These are phyloP conservation scores for Lophiotrema nucula DNA, from an alignment of 495 filamentous ascomycete species.

Conservation along the genomic window DNA sequence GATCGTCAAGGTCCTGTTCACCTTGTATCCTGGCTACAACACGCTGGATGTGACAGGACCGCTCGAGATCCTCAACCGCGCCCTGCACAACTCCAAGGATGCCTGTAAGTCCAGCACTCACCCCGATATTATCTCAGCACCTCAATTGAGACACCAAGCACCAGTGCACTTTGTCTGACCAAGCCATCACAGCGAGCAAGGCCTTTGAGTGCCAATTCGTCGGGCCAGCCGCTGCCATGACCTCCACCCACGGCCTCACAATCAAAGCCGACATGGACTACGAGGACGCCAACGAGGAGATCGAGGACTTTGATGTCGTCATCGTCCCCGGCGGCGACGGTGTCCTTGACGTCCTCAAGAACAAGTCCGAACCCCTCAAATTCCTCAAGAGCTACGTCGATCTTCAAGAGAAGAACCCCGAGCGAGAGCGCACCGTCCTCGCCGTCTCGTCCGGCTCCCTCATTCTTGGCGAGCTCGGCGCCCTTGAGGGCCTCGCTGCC, in stretches of 20 bases:
- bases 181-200: constrained; percentile 39
- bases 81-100: constrained; percentile 61
- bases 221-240: constrained; percentile 38
- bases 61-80: constrained; percentile 60
- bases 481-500: constrained; percentile 69
- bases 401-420: constrained; percentile 64
- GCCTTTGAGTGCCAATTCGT: constrained; percentile 49
- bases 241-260: constrained; percentile 45
- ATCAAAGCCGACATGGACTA: constrained; percentile 51
- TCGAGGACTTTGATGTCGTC: constrained; percentile 69
- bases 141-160: no score
- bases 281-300: constrained; percentile 62
- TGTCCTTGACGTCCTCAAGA: constrained; percentile 53
- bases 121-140: background rate
- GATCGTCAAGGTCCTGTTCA: constrained; percentile 54
- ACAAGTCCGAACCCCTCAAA: constrained; percentile 59
- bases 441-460: constrained; percentile 75
- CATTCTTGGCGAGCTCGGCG: constrained; percentile 67
- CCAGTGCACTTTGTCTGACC: no score
- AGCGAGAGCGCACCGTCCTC: constrained; percentile 68
- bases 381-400: constrained; percentile 66
- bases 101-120: constrained; percentile 45
- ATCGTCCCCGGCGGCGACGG: constrained; percentile 62
- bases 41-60: constrained; percentile 67
- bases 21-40: constrained; percentile 51